These are phyloP conservation scores for Neonectria punicea DNA, from an alignment of 2,329 filamentous ascomycete genomes.

Conservation along the genomic window DNA sequence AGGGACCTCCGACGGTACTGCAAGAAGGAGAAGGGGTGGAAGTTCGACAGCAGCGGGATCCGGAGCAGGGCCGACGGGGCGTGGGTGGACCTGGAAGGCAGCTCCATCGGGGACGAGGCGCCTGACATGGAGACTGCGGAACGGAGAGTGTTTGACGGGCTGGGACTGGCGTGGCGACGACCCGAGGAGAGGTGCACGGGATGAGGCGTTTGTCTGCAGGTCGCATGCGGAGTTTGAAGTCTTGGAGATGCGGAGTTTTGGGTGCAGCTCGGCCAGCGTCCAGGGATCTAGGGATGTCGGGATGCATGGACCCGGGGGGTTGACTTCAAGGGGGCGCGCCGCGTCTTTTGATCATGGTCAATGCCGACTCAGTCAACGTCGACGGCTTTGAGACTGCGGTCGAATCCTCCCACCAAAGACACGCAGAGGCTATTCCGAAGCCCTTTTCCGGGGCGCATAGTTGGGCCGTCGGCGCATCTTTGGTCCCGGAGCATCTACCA, in stretches of 20 bases:
- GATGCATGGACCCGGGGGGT: not conserved
- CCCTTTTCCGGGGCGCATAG: conserved; percentile 22
- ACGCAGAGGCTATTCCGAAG: not conserved
- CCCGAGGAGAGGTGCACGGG: conserved; percentile 76
- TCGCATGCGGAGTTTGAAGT: conserved; percentile 26
- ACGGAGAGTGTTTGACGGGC: conserved; percentile 79
- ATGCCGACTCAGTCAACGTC: not conserved
- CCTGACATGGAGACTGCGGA: conserved; percentile 79
- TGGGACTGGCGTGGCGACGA: conserved; percentile 75
- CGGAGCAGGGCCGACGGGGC: conserved; percentile 72
- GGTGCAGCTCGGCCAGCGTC: conserved; percentile 2
- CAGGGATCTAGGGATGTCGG: not conserved
- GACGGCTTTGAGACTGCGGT: conserved; percentile 4
- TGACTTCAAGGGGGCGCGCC: not conserved
- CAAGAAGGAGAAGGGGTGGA: conserved; percentile 76
- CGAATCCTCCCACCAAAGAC: not conserved
- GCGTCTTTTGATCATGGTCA: not conserved
- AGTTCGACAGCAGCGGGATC: conserved; percentile 92
- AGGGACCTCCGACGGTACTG: conserved; percentile 85
- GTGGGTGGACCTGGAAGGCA: conserved; percentile 77
- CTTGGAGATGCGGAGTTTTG: conserved; percentile 33
- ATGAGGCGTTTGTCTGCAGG: conserved; percentile 46
- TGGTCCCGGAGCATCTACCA: not conserved
- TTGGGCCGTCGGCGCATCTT: conserved; percentile 36
- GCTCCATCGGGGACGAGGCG: conserved; percentile 53